Base-by-base conservation (phyloP, 2,329 filamentous ascomycete genomes). In the Microcyclospora pomicola region DNA sequence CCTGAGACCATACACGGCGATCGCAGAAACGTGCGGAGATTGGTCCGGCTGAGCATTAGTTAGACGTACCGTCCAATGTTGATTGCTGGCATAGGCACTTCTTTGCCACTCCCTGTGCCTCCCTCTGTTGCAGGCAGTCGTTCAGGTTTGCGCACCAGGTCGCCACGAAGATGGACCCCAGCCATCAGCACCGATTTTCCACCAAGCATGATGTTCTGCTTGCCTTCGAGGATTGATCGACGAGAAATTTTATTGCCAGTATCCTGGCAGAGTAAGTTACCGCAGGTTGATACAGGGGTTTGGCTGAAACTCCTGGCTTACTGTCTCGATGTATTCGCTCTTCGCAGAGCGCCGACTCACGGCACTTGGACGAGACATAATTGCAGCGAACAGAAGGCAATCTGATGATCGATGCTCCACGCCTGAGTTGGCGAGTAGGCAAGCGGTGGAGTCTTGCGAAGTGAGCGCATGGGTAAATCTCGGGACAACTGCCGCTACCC, bases 231-330 rank as follows among this genome's bases (percentile, higher is more conserved):
- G 57, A 81, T 79, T 44, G 85, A 83, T 50, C 85, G 85, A 49
- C 91, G 84, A 30, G 87, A 88, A 53, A 98, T 91, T 67, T 96
- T 96, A 73, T 98, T 98, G 49, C 91, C 91, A 2, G 87, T 94
- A 64, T 96, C 88, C 87, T 93, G 49, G 13, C 30, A 31, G 9
- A 13, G 34, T 30, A n/a, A 36, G 15, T 33, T 33, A 29, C 12
- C 15, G 13, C 30, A 12, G 10, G 13, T 36, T 11, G 33, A n/a
- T n/a, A n/a, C n/a, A n/a, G n/a, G 4, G 30, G 5, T 31, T 31
- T 31, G 30, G 30, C 4, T 31, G 14, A 9, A 31, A 5, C 32
- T 19, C 27, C 11, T 15, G 13, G 56, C 72, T 53, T 71, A 93
- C 87, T 38, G 91, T 98, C 64, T 95, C 88, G 45, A 98, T 95